Base-by-base conservation (phyloP, 2,329 filamentous ascomycete species). In the Pseudohalonectria lignicola region DNA sequence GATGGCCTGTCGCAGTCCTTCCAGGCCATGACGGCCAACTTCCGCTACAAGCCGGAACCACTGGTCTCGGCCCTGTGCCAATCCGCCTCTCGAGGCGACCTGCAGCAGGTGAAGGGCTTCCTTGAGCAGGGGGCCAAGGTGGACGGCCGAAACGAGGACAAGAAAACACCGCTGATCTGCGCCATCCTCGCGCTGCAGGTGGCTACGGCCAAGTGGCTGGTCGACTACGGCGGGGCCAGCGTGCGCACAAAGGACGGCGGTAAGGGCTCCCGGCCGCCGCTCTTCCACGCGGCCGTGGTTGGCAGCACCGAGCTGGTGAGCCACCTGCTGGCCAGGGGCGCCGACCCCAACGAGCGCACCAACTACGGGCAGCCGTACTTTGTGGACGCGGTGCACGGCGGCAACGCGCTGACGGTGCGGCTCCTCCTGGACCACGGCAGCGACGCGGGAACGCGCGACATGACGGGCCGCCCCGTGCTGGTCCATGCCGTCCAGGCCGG, bases 351-450 rank as follows among this genome's bases (percentile, higher is more conserved):
- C 44, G 45, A 46, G 16, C 26, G 37, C 39, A 39, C 44, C 29
- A 34, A 41, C 9, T 43, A 36, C 8, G 49, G 47, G 21, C 40
- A 41, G 15, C 39, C 45, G 2, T 33, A 43, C 12, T 26, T 51
- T 6, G 41, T 43, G 31, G 38, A 45, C 13, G 45, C 44, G 2
- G 31, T 45, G n/a, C 21, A 41, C 15, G 32, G 43, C 17, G 46
- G 45, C 38, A 39, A 47, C 16, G 43, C 48, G 2, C 51, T 52
- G 3, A 50, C 62, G 42, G 45, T 53, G 15, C 44, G 49, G 3
- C 39, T 62, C 1, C 50, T 63, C 2, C 47, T 63, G 1, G 46
- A 53, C 9, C 45, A 47, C 17, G 60, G 61, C 1, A 55, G 55
- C 5, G 50, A 55, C n/a, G 40, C 47, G 11, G 49, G 54, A 17